Conservation (phyloP, 148 eudicot genomes). For the Cornus florida region DNA sequence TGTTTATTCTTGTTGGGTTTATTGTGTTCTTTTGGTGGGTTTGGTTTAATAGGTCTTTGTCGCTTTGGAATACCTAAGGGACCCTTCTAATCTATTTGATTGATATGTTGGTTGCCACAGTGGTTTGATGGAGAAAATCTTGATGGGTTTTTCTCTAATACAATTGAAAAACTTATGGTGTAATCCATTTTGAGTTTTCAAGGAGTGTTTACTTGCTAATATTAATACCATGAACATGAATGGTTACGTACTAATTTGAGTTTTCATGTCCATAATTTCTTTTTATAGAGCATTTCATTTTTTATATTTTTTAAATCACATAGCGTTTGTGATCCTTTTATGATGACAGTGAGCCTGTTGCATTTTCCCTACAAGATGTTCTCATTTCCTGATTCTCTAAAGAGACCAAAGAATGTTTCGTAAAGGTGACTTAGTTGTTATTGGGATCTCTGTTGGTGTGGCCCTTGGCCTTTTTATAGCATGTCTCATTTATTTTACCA, state of each 20-base stretch:
- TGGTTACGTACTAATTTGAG: neutral
- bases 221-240: neutral
- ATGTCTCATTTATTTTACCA: constrained; percentile 41
- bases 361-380: constrained; percentile 51
- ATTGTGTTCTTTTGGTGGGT: neutral
- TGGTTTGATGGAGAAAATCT: too few species aligned
- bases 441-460: constrained; percentile 68
- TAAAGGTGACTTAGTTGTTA: constrained; percentile 47
- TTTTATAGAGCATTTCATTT: neutral
- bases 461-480: constrained; percentile 68
- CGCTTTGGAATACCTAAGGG: neutral
- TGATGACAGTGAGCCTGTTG: constrained; percentile 19
- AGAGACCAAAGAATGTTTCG: constrained; percentile 53
- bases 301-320: too few species aligned
- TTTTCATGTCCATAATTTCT: neutral
- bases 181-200: too few species aligned
- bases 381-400: constrained; percentile 29
- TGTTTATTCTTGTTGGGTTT: neutral
- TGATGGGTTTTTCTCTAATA: too few species aligned
- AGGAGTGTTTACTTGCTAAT: neutral
- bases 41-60: neutral
- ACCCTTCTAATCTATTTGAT: neutral
- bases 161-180: too few species aligned
- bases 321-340: neutral
- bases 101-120: neutral